Conservation (phyloP, 805 yeast genomes). For the Wilhelminamyces savonicus region DNA sequence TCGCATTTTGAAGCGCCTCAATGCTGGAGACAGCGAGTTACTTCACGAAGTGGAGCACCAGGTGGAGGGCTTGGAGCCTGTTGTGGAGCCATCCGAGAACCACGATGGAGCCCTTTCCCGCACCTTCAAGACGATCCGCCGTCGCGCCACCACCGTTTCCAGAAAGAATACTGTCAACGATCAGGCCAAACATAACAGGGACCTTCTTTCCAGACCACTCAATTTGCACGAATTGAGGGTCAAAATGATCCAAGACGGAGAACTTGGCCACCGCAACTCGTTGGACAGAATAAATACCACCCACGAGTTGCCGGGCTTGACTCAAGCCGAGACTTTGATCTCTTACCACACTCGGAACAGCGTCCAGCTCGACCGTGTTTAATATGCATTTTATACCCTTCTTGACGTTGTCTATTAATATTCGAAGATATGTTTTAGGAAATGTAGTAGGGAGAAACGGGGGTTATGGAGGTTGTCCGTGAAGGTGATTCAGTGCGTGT, state of each 20-base stretch:
- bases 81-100: slow-evolving; percentile 13
- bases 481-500: no score
- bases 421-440: no score
- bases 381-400: no score
- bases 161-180: slow-evolving; percentile 13
- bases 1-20: slow-evolving; percentile 24
- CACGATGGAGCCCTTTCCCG: neutral
- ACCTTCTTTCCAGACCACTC: slow-evolving; percentile 27
- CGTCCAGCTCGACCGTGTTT: slow-evolving; percentile 22
- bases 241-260: slow-evolving; percentile 35
- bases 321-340: slow-evolving; percentile 43
- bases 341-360: slow-evolving; percentile 38
- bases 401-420: no score
- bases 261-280: slow-evolving; percentile 28
- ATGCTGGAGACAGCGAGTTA: slow-evolving; percentile 7
- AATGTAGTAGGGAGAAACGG: no score
- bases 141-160: slow-evolving; percentile 22
- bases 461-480: no score
- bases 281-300: slow-evolving; percentile 38
- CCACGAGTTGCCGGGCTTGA: slow-evolving; percentile 44
- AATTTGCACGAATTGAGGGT: slow-evolving; percentile 26
- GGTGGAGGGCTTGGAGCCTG: slow-evolving; percentile 1
- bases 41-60: slow-evolving; percentile 2
- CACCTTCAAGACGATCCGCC: slow-evolving; percentile 30
- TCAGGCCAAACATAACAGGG: slow-evolving; percentile 15